A percentile compares a stretch with the other conserved stretches of the same genome.
These are phyloP conservation scores for Linnemannia elongata DNA, from an alignment of 192 early-diverging fungal genomes.

Conservation along the genomic window DNA sequence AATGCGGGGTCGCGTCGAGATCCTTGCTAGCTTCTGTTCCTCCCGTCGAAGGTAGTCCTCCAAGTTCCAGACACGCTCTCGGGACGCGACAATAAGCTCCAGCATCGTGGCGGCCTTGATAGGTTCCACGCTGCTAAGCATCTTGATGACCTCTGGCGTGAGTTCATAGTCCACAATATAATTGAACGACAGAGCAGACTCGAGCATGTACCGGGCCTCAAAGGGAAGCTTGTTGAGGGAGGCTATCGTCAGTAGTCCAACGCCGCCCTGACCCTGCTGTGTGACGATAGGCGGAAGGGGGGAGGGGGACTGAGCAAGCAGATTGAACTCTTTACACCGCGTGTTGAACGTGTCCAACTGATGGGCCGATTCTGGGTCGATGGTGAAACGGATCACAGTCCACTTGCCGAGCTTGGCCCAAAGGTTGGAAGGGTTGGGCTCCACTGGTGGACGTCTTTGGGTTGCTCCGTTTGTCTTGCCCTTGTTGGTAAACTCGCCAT, in stretches of 20 bases:
- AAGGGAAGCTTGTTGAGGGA: constrained; percentile 33
- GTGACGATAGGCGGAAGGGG: background rate
- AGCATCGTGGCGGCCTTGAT: constrained; percentile 53
- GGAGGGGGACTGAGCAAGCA: constrained; percentile 27
- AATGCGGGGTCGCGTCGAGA: constrained; percentile 22
- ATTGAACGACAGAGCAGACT: constrained; percentile 56
- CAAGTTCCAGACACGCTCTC: constrained; percentile 61
- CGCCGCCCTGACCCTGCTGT: background rate
- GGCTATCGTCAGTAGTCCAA: background rate
- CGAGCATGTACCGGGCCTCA: constrained; percentile 63
- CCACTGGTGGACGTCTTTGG: constrained; percentile 24
- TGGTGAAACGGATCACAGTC: constrained; percentile 55
- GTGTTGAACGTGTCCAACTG: constrained; percentile 17
- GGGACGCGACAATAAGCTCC: constrained; percentile 31
- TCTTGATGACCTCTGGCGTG: constrained; percentile 43
- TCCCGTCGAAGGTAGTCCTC: constrained; percentile 31
- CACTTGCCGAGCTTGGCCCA: constrained; percentile 60
- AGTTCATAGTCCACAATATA: constrained; percentile 63
- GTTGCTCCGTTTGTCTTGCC: too few relatives aligned
- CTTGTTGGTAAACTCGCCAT: background rate
- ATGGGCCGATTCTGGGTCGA: background rate
- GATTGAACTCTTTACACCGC: constrained; percentile 55
- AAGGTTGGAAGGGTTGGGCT: constrained; percentile 36
- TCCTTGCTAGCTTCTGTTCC: constrained; percentile 22
- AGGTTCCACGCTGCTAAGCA: constrained; percentile 27